Evolutionary conservation across 208 protist species (phyloP).

Genomic region (Leishmania tarentolae): DNA sequence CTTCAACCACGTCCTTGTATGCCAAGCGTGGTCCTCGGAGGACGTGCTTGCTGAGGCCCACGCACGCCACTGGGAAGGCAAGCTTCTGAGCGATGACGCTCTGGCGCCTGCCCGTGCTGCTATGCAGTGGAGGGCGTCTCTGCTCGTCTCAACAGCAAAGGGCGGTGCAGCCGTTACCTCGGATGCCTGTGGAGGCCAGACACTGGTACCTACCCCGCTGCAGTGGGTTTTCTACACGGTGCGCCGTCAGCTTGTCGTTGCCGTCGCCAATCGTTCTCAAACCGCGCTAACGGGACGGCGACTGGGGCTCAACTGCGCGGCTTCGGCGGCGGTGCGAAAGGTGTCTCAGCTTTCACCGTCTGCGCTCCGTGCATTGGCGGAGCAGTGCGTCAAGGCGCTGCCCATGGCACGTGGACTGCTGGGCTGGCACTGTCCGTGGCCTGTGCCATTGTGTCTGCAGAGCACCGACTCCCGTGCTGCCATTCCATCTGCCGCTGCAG

Average conservation of each 20-base stretch:
- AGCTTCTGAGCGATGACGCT: not conserved
- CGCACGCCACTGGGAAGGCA: constrained; percentile 2
- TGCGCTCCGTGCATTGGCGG: constrained; percentile 15
- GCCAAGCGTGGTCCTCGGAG: constrained; percentile 8
- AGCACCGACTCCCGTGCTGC: not conserved
- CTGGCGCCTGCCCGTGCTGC: constrained; percentile 21
- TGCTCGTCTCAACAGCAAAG: not conserved
- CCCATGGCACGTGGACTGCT: constrained; percentile 25
- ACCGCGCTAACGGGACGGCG: constrained; percentile 17
- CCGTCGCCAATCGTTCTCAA: constrained; percentile 42
- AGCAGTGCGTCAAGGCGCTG: constrained; percentile 36
- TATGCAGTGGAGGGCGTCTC: constrained; percentile 18
- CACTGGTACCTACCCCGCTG: constrained; percentile 26
- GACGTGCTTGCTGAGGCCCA: not conserved
- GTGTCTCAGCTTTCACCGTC: not conserved
- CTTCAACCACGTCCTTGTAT: constrained; percentile 10
- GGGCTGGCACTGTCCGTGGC: constrained; percentile 35
- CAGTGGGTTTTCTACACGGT: constrained; percentile 48
- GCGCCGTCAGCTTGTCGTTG: constrained; percentile 42
- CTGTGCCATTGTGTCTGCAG: constrained; percentile 4
- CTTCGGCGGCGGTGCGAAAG: not conserved
- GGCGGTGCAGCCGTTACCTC: not conserved
- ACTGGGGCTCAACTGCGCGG: not conserved
- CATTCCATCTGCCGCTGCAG: not conserved
- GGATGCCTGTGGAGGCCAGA: constrained; percentile 3